phyloP scores from a whole-genome alignment of 1,139 yeast species.

The Pichia sp. region DNA sequence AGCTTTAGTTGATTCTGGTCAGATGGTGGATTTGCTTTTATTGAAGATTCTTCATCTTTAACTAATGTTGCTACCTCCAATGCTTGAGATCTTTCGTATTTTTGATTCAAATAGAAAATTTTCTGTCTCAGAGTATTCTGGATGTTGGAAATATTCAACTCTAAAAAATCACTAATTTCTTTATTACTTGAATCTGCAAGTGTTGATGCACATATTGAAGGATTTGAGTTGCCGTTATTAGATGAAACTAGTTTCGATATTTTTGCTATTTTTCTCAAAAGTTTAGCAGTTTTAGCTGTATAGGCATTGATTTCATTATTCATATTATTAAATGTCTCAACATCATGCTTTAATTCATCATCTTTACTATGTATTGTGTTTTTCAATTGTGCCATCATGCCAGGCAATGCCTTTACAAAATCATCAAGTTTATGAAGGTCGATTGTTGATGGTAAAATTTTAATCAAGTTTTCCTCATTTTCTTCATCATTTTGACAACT shows the following conservation, averaged over 20 bases:
- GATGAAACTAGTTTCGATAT: background rate
- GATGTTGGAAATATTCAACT: background rate
- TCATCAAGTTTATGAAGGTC: constrained; percentile 1
- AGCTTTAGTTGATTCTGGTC: constrained; percentile 12
- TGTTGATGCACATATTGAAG: background rate
- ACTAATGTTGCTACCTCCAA: constrained; percentile 30
- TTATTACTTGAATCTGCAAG: constrained; percentile 1
- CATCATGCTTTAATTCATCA: constrained; percentile 29
- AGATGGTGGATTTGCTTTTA: constrained; percentile 1
- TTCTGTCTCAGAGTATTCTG: constrained; percentile 6
- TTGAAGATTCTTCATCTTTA: constrained; percentile 20
- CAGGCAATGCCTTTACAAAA: constrained; percentile 6
- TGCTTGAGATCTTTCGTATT: constrained; percentile 31
- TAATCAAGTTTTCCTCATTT: background rate
- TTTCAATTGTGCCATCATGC: constrained; percentile 15
- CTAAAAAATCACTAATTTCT: background rate
- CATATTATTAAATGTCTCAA: constrained; percentile 19
- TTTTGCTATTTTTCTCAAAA: constrained; percentile 14
- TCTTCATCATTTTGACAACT: background rate
- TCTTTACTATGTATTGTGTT: constrained; percentile 35
- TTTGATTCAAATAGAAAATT: constrained; percentile 16
- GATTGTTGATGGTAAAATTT: constrained; percentile 7
- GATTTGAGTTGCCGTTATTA: background rate
- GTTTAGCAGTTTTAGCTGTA: constrained; percentile 14
- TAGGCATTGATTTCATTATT: constrained; percentile 20